These are phyloP conservation scores for Boletus barrowsii DNA, from an alignment of 768 basidiomycete genomes.

Conservation along the genomic window DNA sequence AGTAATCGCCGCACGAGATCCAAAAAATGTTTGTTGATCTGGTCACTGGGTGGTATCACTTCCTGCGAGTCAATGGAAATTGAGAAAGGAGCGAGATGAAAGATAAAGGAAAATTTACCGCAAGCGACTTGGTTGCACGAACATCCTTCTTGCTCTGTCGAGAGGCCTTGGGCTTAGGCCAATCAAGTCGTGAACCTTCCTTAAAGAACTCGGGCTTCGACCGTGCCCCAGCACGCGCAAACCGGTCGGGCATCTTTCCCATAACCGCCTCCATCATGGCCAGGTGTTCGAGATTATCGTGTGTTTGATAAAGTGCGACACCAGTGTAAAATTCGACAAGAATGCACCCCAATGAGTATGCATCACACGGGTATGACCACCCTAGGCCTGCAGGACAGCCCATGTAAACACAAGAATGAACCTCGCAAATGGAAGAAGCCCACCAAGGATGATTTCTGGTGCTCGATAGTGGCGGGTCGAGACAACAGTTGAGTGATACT, in stretches of 20 bases:
- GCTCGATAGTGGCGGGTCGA: conserved; percentile 98
- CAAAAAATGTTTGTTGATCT: conserved; percentile 74
- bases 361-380: conserved; percentile 98
- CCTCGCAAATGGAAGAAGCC: conserved; percentile 25
- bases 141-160: conserved; percentile 95
- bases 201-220: conserved; percentile 94
- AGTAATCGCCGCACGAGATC: conserved; percentile 86
- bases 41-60: conserved; percentile 76
- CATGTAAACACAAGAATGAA: conserved; percentile 16
- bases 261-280: conserved; percentile 99
- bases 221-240: conserved; percentile 69
- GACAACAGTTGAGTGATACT: conserved; percentile 98
- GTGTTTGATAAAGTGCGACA: conserved; percentile 97
- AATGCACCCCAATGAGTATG: conserved; percentile 97
- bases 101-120: conserved; percentile 46
- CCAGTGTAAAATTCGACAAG: conserved; percentile 98
- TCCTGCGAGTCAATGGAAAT: conserved; percentile 46
- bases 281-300: conserved; percentile 97
- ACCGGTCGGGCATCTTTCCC: conserved; percentile 93
- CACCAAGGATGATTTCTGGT: conserved; percentile 97
- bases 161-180: conserved; percentile 85
- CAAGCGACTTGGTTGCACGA: conserved; percentile 71
- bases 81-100: conserved; percentile 1
- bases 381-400: conserved; percentile 67
- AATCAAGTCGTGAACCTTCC: conserved; percentile 79